phyloP scores from a whole-genome alignment of 352 stramenopile species.

The Hyaloperonospora brassicae region DNA sequence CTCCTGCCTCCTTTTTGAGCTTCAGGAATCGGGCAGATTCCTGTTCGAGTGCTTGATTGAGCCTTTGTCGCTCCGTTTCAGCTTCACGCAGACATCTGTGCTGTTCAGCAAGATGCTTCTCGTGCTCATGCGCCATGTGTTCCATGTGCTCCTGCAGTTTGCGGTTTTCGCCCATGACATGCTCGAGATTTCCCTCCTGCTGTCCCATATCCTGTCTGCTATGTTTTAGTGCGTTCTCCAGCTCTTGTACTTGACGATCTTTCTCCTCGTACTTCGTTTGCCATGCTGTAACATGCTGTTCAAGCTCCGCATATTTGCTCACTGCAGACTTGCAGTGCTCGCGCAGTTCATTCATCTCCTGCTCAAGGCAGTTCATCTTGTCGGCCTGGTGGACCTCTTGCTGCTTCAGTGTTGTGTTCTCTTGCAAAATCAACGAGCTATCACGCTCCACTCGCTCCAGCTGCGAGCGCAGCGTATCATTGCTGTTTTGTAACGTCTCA shows the following conservation, averaged over 20 bases:
- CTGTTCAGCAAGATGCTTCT: constrained; percentile 38
- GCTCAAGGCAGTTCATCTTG: constrained; percentile 31
- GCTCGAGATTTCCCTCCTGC: constrained; percentile 26
- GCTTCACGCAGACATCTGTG: constrained; percentile 32
- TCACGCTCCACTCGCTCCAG: constrained; percentile 44
- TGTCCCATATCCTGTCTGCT: constrained; percentile 30
- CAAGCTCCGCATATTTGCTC: constrained; percentile 26
- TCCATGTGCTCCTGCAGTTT: constrained; percentile 41
- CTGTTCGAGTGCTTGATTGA: constrained; percentile 32
- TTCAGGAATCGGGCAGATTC: constrained; percentile 33
- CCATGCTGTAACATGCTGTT: constrained; percentile 31
- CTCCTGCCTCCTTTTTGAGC: constrained; percentile 31
- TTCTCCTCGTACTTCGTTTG: constrained; percentile 33
- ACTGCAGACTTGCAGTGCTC: constrained; percentile 32
- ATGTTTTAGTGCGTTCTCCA: constrained; percentile 29
- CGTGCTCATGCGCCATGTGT: constrained; percentile 35
- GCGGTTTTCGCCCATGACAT: constrained; percentile 34
- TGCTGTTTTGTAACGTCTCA: constrained; percentile 31
- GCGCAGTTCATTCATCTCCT: constrained; percentile 37
- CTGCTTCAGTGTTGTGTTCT: constrained; percentile 41
- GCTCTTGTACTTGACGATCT: constrained; percentile 20
- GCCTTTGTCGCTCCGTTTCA: constrained; percentile 33
- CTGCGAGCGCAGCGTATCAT: constrained; percentile 32
- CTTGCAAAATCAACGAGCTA: constrained; percentile 25
- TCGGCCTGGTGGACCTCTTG: constrained; percentile 33